A percentile compares a stretch with the other conserved stretches of the same genome.
Conservation (phyloP, 331 rosid species). For the Telfairia occidentalis region DNA sequence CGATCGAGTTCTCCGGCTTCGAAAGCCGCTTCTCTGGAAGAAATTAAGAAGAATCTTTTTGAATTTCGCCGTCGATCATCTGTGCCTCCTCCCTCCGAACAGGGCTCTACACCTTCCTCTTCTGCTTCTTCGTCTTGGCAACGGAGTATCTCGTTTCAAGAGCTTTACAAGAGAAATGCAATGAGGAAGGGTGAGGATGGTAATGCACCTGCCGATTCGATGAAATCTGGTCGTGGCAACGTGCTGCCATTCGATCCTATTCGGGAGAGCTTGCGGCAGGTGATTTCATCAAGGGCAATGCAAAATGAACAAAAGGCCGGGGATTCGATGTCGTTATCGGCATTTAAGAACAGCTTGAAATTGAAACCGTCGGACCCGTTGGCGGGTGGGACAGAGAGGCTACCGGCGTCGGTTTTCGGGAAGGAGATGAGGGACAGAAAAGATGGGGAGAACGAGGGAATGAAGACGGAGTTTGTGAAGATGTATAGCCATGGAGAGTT, state of each 20-base stretch:
- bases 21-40: slow-evolving; percentile 12
- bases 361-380: slow-evolving; percentile 17
- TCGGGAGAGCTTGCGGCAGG: slow-evolving; percentile 17
- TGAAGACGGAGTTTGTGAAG: slow-evolving; percentile 26
- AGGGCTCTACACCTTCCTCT: not conserved
- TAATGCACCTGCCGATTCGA: not conserved
- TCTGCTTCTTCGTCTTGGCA: not conserved
- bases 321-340: slow-evolving; percentile 8
- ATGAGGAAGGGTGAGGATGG: not conserved
- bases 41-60: slow-evolving; percentile 27
- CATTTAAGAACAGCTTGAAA: slow-evolving; percentile 10
- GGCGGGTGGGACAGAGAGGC: slow-evolving; percentile 17
- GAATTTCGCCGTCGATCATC: slow-evolving; percentile 21
- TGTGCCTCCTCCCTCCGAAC: slow-evolving; percentile 2
- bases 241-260: slow-evolving; percentile 5
- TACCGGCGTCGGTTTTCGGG: slow-evolving; percentile 25
- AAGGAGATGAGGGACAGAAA: slow-evolving; percentile 25
- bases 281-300: not conserved
- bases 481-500: slow-evolving; percentile 20
- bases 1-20: slow-evolving; percentile 1
- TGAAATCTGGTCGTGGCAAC: not conserved
- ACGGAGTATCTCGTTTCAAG: slow-evolving; percentile 22
- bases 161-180: slow-evolving; percentile 17
- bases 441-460: not conserved
- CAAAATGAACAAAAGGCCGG: slow-evolving; percentile 6